phyloP scores from a whole-genome alignment of 2,329 filamentous ascomycete species.

The Westerdykella aurantiaca region DNA sequence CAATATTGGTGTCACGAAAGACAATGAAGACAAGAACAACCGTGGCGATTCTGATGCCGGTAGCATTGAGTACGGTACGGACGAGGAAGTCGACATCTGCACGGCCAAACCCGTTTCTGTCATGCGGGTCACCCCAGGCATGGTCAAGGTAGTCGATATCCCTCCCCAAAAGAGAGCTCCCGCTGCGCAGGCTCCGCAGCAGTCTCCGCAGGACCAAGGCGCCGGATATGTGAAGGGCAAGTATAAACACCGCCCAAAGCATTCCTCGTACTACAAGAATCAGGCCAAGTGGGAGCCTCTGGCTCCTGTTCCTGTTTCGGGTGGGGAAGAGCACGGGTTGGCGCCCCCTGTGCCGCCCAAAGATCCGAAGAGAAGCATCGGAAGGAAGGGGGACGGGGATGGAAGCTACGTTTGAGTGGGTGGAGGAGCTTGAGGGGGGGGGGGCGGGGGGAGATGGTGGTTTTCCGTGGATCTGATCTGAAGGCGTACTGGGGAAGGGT shows the following conservation, averaged over 20 bases:
- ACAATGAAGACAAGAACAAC: neutral
- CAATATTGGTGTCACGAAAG: neutral
- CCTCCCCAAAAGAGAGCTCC: conserved; percentile 7
- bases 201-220: neutral
- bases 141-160: conserved; percentile 20
- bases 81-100: conserved; percentile 16
- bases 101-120: conserved; percentile 9
- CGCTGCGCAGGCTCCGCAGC: neutral
- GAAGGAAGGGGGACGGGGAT: neutral
- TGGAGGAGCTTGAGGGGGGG: no score
- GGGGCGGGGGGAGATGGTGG: no score
- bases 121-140: conserved; percentile 11
- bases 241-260: neutral
- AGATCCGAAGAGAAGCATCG: neutral
- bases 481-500: no score
- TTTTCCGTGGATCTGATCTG: no score
- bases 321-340: no score
- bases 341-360: no score
- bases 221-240: neutral
- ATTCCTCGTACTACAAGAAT: neutral
- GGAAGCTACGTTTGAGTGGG: no score
- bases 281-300: neutral
- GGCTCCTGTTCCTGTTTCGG: neutral
- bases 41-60: neutral
- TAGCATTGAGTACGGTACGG: conserved; percentile 5